Percentiles rank a stretch among this genome's conserved stretches.
These are phyloP conservation scores for Cystobasidiaceae sp. DNA, from an alignment of 1,284 basidiomycete species.

Conservation along the genomic window DNA sequence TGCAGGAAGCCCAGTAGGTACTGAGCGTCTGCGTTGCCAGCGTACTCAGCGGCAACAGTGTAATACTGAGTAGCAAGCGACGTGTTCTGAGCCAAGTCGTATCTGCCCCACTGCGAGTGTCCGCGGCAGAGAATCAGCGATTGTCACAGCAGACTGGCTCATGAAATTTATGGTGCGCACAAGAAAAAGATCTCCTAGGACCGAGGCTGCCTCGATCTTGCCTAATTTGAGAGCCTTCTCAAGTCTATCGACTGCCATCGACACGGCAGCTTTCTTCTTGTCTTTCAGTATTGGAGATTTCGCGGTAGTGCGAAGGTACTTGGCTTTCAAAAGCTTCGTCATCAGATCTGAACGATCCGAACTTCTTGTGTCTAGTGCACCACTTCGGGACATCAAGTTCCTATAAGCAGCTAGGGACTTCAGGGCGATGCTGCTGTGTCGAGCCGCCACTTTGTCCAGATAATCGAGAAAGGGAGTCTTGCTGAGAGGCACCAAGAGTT, in stretches of 20 bases:
- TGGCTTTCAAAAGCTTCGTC: conserved; percentile 14
- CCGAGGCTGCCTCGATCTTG: conserved; percentile 66
- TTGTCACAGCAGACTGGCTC: conserved; percentile 17
- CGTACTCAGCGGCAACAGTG: conserved; percentile 42
- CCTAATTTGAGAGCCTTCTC: conserved; percentile 73
- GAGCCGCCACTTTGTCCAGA: conserved; percentile 3
- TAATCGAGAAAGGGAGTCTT: conserved; percentile 29
- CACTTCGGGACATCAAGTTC: not conserved
- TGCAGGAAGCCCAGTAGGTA: conserved; percentile 78
- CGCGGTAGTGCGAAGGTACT: conserved; percentile 9
- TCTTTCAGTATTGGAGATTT: not conserved
- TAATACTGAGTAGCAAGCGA: not conserved
- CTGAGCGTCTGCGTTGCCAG: conserved; percentile 77
- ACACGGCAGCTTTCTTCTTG: conserved; percentile 32
- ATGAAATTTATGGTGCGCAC: conserved; percentile 49
- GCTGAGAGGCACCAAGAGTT: conserved; percentile 23
- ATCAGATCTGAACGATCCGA: not conserved
- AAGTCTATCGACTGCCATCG: conserved; percentile 60
- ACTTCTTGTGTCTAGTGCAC: not conserved
- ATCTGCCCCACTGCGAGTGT: conserved; percentile 31
- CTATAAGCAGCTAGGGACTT: conserved; percentile 7
- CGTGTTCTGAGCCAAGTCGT: conserved; percentile 55
- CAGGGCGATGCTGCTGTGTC: not conserved
- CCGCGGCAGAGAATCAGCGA: not conserved
- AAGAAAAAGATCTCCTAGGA: conserved; percentile 65